These are phyloP conservation scores for Taiozyma onychis DNA, from an alignment of 1,139 yeast genomes.

Conservation along the genomic window DNA sequence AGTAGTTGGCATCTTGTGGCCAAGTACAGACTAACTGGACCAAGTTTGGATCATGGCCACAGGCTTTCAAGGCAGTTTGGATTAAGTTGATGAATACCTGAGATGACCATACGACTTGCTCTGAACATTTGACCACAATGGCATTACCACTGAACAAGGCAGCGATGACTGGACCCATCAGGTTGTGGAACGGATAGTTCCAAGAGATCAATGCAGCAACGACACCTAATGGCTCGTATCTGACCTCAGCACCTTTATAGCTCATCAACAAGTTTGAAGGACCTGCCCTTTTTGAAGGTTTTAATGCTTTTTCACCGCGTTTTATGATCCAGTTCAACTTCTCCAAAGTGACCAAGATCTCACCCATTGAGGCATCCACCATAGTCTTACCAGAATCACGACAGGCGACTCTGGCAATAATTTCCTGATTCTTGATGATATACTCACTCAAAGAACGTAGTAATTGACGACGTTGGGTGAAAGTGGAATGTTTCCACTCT, in stretches of 20 bases:
- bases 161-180: constrained; percentile 89
- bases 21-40: constrained; percentile 78
- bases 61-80: constrained; percentile 60
- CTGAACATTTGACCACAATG: constrained; percentile 87
- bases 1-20: constrained; percentile 81
- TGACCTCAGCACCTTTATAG: constrained; percentile 83
- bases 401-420: constrained; percentile 87
- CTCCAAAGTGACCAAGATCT: constrained; percentile 87
- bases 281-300: constrained; percentile 76
- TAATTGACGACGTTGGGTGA: constrained; percentile 62
- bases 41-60: constrained; percentile 72
- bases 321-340: constrained; percentile 84
- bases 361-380: constrained; percentile 96
- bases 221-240: constrained; percentile 88
- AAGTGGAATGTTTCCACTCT: constrained; percentile 52
- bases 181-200: constrained; percentile 94
- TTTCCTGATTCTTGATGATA: constrained; percentile 76
- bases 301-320: constrained; percentile 70
- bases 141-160: constrained; percentile 88
- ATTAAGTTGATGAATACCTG: constrained; percentile 68
- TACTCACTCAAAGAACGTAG: constrained; percentile 66
- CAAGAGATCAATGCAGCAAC: constrained; percentile 90
- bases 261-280: constrained; percentile 79
- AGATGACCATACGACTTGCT: constrained; percentile 94
- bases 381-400: constrained; percentile 95